These are phyloP conservation scores for Saccharum hybrid DNA, from an alignment of 202 grass and related monocot species.

Conservation along the genomic window DNA sequence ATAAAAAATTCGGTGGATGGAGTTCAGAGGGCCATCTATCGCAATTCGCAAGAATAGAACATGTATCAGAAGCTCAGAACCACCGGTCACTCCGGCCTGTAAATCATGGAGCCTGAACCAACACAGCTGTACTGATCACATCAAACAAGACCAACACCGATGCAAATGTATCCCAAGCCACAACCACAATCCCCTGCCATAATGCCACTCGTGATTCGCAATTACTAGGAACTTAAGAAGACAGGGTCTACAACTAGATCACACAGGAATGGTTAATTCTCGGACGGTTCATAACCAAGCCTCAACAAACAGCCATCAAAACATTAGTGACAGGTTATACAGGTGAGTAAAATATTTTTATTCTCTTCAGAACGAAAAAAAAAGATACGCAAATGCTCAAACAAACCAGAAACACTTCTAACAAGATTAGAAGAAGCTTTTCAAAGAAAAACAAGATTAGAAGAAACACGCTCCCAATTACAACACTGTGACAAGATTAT, in stretches of 20 bases:
- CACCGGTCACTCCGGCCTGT: background rate
- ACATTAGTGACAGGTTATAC: background rate
- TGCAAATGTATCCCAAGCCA: background rate
- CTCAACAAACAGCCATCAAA: background rate
- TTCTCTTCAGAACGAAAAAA: background rate
- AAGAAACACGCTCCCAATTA: slow-evolving; percentile 26
- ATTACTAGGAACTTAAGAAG: background rate
- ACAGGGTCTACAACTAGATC: background rate
- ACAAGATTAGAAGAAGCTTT: slow-evolving; percentile 20
- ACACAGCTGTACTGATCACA: background rate
- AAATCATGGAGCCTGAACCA: background rate
- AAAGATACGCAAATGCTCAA: background rate
- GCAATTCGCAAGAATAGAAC: background rate
- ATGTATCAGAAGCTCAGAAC: background rate
- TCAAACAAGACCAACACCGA: too few relatives aligned
- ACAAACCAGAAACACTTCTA: slow-evolving; percentile 25
- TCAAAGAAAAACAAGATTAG: slow-evolving; percentile 4
- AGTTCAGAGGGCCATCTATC: too few relatives aligned
- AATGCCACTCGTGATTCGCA: background rate
- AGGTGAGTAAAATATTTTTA: too few relatives aligned
- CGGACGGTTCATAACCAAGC: background rate
- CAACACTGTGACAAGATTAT: slow-evolving; percentile 47
- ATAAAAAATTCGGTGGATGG: too few relatives aligned
- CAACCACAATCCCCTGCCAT: background rate
- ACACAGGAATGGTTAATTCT: background rate